Evolutionary conservation across 257 asterid species (phyloP), one percentile per base, ranked within the genome.

Genomic region (Lavandula angustifolia): DNA sequence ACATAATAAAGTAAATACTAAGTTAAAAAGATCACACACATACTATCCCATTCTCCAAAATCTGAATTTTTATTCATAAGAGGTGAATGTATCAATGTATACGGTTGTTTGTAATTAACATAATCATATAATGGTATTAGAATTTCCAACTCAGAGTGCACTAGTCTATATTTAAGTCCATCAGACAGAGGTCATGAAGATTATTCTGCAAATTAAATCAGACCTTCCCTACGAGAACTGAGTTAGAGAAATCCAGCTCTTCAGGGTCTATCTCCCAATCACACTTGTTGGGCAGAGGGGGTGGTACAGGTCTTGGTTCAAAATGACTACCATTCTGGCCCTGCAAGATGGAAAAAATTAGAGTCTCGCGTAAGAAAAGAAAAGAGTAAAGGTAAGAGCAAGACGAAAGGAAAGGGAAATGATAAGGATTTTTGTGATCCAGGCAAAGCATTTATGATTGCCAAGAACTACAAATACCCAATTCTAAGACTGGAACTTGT

Each of bases 241-340:
- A 70, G 68, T 67, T 85, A 50, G 95, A 72, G 82, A 94, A 94
- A 83, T 91, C 98, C 80, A 94, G 81, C 80, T 94, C 99, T 67
- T 62, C 17, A 62, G 96, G 97, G 51, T 94, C 96, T 76, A 94
- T 82, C 84, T 94, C 99, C 99, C 99, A 94, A 82, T 94, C 99
- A 67, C 98, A 94, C 82, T 86, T 94, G 42, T 87, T 94, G 40
- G 99, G 96, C 17, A 84, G 81, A 70, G 99, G 99, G 33, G 98
- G 99, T 48, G 87, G 82, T 33, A 94, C 95, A 49, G 98, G 88
- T 77, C 79, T 88, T 71, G 98, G 94, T 76, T 94, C 99, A 77
- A 88, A 91, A 80, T 94, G 99, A 74, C 99, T 94, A 55, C 99
- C 99, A 78, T 78, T 90, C 70, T 88, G 98, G n/a, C 99, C 99